A percentile compares a stretch with the other conserved stretches of the same genome.
Evolutionary conservation across 305 asterid species (phyloP).

Genomic region (Caryopteris hybrid): DNA sequence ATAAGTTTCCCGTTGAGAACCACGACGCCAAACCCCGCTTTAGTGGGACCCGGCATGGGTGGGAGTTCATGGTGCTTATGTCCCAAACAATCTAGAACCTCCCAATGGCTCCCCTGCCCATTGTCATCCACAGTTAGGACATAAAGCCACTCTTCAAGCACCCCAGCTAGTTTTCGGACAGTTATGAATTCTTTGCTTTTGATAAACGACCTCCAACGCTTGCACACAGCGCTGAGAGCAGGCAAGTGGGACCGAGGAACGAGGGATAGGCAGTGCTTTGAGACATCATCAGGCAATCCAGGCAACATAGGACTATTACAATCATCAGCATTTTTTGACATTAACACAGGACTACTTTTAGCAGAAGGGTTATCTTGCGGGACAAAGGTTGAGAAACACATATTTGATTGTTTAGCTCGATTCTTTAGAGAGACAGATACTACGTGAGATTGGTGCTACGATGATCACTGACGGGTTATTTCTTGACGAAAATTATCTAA

Average conservation of each 20-base stretch:
- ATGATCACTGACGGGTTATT: conserved; percentile 5
- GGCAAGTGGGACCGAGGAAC: conserved; percentile 64
- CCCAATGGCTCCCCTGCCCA: conserved; percentile 66
- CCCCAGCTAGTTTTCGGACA: conserved; percentile 60
- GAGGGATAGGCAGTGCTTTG: conserved; percentile 68
- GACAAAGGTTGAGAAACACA: conserved; percentile 34
- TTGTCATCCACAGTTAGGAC: conserved; percentile 42
- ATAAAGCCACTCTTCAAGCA: conserved; percentile 82
- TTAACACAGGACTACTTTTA: conserved; percentile 8
- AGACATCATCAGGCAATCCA: conserved; percentile 79
- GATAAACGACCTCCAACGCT: conserved; percentile 67
- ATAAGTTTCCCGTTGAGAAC: conserved; percentile 69
- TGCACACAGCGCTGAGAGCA: conserved; percentile 62
- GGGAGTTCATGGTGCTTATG: conserved; percentile 41
- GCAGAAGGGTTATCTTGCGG: conserved; percentile 10
- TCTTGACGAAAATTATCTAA: conserved; percentile 5
- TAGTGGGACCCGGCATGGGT: conserved; percentile 62
- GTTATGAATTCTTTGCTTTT: conserved; percentile 58
- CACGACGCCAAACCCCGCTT: conserved; percentile 53
- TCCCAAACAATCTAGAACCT: conserved; percentile 63
- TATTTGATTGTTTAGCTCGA: conserved; percentile 25
- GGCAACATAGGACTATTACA: conserved; percentile 46
- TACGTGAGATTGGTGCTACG: conserved; percentile 20
- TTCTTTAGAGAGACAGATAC: conserved; percentile 28
- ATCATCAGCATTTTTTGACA: conserved; percentile 28